Conservation (phyloP, 1,284 basidiomycete genomes). For the Pseudozyma thailandica region DNA sequence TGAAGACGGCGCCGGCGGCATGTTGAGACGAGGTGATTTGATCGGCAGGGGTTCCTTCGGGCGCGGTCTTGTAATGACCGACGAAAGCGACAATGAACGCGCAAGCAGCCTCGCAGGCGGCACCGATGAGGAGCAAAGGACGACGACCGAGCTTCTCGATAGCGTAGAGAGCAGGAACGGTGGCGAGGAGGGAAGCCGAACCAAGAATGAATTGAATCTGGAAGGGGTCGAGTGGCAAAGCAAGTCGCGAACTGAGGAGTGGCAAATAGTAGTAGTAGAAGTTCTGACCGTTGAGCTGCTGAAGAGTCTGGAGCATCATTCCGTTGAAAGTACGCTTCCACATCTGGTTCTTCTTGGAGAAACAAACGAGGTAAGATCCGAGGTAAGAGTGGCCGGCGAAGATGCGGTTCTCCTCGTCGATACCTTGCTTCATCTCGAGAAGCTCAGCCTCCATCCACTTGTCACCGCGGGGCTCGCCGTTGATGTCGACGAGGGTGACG, state of each 20-base stretch:
- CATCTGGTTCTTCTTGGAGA: slow-evolving; percentile 74
- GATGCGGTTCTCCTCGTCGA: slow-evolving; percentile 69
- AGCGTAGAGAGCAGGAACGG: slow-evolving; percentile 50
- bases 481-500: slow-evolving; percentile 75
- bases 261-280: slow-evolving; percentile 81
- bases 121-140: slow-evolving; percentile 70
- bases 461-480: slow-evolving; percentile 73
- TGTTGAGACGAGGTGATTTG: slow-evolving; percentile 55
- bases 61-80: slow-evolving; percentile 71
- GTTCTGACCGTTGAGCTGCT: slow-evolving; percentile 78
- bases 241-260: slow-evolving; percentile 82
- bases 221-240: slow-evolving; percentile 76
- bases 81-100: slow-evolving; percentile 71
- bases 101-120: slow-evolving; percentile 67
- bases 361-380: slow-evolving; percentile 75
- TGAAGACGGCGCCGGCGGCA: slow-evolving; percentile 75
- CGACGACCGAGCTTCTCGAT: slow-evolving; percentile 70
- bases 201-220: slow-evolving; percentile 69
- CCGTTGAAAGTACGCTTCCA: slow-evolving; percentile 81
- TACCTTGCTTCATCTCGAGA: slow-evolving; percentile 77
- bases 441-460: slow-evolving; percentile 71
- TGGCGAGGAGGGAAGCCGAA: slow-evolving; percentile 66
- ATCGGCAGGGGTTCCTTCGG: slow-evolving; percentile 71
- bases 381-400: slow-evolving; percentile 79
- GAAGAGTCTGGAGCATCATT: slow-evolving; percentile 76